Evolutionary conservation across 805 yeast species (phyloP), one percentile per base, ranked within the genome.

Genomic region (Ogataea pilisensis): DNA sequence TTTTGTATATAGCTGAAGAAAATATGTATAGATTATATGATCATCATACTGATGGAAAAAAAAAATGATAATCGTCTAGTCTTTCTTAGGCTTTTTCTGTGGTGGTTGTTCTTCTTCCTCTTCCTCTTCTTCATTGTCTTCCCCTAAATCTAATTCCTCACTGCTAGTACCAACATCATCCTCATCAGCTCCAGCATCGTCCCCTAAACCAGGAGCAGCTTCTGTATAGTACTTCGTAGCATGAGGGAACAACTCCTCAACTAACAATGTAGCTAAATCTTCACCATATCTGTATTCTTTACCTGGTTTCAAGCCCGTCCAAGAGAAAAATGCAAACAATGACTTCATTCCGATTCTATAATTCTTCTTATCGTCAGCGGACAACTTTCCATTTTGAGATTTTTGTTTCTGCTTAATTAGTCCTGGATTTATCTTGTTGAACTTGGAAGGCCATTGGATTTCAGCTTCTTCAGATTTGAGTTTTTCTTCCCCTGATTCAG

Each of bases 261-360:
- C 69, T 12, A 91, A 67, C 31, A 85, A 63, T 38, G 78, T 68
- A 0, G 95, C 86, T 40, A 90, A 69, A 9, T 82, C 88, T 45
- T 82, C 91, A 19, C 95, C 96, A 42, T 75, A 72, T 45, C 89
- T 74, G 56, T 80, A 86, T 57, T 80, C 93, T 62, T 79, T 85
- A 1, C 87, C 85, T 2, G 87, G 83, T 48, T 80, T 82, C 27
- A 64, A 59, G 0, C 95, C 95, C 1, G 93, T 83, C 90, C 95
- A 89, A 35, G 69, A 68, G 57, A 89, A 90, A 82, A 90, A 90
- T 5, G 88, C 82, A 61, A 91, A 90, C 54, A 91, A 83, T 12
- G 91, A 80, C 55, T 82, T 81, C 88, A 82, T 82, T 4, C 90
- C 90, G 16, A 69, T 55, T 43, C 90, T 65, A 55, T 83, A 83